Base-by-base conservation (phyloP, 2,329 filamentous ascomycete species). In the Colletotrichum chrysophilum region DNA sequence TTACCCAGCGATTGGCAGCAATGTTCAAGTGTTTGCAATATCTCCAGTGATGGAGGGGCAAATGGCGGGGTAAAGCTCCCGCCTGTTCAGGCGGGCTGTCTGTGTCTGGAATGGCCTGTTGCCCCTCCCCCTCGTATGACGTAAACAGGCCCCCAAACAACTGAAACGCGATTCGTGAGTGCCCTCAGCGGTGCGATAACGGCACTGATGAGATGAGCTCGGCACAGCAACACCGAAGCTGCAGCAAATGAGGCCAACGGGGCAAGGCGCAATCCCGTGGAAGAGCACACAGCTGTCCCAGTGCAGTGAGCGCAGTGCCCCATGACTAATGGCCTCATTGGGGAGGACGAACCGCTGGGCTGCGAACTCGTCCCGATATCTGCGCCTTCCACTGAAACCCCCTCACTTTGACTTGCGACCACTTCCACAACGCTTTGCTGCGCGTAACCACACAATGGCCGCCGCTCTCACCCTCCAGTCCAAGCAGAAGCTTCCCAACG, bases 401-500 rank as follows among this genome's bases (percentile, higher is more conserved):
- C 43, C n/a, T 36, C 64, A 14, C 10, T 55, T 60, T n/a, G 24
- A 38, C 21, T 28, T n/a, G 5, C 56, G 18, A 14, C 24, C 28
- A 9, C 8, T 55, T n/a, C 30, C 30, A 32, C 30, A 10, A 43
- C 58, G 18, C 9, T 8, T n/a, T 16, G 6, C 55, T 8, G 24
- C 55, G 58, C 10, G 4, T 3, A 34, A 36, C 9, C 12, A 28
- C 61, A 75, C 6, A 65, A 91, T 91, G 89, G 82, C 88, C 4
- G 79, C 86, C 36, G 32, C 70, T 7, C 84, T 90, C 73, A 86
- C 78, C 13, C 81, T 91, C 74, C 81, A 86, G 61, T 90, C 88
- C 8, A 87, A 85, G 18, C 78, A 87, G 79, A 91, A 89, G 85
- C 86, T 91, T 72, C 88, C 87, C 79, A 91, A 88, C 80, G 90